These are phyloP conservation scores for Boechera divaricarpa DNA, from an alignment of 345 rosid species.

Conservation along the genomic window DNA sequence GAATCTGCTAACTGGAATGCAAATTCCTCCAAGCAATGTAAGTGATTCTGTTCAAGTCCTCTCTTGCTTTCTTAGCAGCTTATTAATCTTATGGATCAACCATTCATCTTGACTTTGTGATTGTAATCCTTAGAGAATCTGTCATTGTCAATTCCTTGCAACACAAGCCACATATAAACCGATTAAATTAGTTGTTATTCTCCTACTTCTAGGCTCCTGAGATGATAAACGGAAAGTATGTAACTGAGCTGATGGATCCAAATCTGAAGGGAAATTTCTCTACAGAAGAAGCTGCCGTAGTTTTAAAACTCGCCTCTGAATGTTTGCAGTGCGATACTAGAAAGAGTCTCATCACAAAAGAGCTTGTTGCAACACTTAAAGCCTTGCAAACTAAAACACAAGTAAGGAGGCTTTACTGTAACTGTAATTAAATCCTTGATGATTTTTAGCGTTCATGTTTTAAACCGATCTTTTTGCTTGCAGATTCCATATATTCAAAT, in stretches of 20 bases:
- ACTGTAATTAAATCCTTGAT: neutral
- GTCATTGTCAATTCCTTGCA: neutral
- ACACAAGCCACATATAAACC: neutral
- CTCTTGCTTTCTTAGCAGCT: neutral
- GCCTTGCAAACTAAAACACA: neutral
- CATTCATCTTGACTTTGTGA: too few species aligned
- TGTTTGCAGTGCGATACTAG: constrained; percentile 45
- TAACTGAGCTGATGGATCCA: constrained; percentile 77
- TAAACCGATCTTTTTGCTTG: constrained; percentile 30
- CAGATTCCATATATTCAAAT: constrained; percentile 68
- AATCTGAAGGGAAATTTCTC: constrained; percentile 82
- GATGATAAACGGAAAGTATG: constrained; percentile 73
- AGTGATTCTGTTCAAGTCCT: constrained; percentile 38
- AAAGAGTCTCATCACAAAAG: neutral
- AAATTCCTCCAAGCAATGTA: constrained; percentile 78
- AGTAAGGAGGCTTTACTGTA: neutral
- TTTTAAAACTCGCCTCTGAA: constrained; percentile 76
- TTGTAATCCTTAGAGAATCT: neutral
- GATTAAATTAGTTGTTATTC: neutral
- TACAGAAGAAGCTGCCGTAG: constrained; percentile 72
- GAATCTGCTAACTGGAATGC: constrained; percentile 74
- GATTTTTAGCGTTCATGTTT: neutral
- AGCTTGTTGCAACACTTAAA: constrained; percentile 58
- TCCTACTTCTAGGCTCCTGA: constrained; percentile 70
- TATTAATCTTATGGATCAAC: too few species aligned